Base-by-base conservation (phyloP, 768 basidiomycete species). In the Mycena filopes region DNA sequence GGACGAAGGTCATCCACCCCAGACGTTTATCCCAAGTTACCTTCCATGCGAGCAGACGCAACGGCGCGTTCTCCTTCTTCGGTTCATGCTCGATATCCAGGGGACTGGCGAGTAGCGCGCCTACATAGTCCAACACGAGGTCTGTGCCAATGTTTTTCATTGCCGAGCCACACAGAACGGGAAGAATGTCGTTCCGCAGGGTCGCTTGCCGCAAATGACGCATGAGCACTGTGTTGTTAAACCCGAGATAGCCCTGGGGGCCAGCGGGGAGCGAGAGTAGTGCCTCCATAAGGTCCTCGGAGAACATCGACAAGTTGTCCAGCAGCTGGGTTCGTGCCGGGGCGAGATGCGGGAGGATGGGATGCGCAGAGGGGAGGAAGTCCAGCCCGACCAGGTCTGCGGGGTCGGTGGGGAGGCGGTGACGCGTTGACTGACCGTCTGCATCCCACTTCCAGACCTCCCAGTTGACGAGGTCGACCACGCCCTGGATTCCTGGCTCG, bases 1-100 rank as follows among this genome's bases (percentile, higher is more conserved):
- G 84, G 41, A 96, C 90, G 73, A 94, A 96, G 2, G 94, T 95
- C 93, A 96, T 94, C 94, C 94, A 96, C 25, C 94, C 94, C 60
- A 79, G 77, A 70, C 84, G 86, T 62, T 88, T 88, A 72, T 96
- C 93, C 94, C 93, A 95, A 31, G 81, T 83, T 23, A 96, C 94
- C 74, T 96, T 96, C 94, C 95, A 96, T 3, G 92, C 94, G 28
- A 96, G 80, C 67, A 90, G 75, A 38, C 85, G 87, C 25, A 92
- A 72, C 1, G 88, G 86, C 0, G 83, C 73, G 57, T 85, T 85
- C 25, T 76, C 69, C 20, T 72, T 73, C 67, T 86, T 85, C 16
- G 69, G 70, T 45, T 83, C 81, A 55, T 84, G 81, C 29, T 76
- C 74, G 12, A 92, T 82, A 68, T 96, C 94, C 20, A 88, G 54